These are phyloP conservation scores for Wickerhamomyces bovis DNA, from an alignment of 805 yeast genomes.

Conservation along the genomic window DNA sequence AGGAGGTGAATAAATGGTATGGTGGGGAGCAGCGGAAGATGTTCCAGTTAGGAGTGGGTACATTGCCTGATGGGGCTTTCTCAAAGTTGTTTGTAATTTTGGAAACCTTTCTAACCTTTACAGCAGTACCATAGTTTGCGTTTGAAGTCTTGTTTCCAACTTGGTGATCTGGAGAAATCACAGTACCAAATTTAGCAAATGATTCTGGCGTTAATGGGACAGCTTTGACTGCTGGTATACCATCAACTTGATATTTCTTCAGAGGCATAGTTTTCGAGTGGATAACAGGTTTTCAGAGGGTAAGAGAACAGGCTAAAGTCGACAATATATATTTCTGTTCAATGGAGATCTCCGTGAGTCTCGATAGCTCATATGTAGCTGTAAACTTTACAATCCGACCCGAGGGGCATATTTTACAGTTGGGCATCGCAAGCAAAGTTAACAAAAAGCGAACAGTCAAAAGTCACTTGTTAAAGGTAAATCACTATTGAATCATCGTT, in stretches of 20 bases:
- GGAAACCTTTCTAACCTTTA: constrained; percentile 67
- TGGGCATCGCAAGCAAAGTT: not conserved
- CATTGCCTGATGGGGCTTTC: constrained; percentile 38
- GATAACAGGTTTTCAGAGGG: not conserved
- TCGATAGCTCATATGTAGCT: not conserved
- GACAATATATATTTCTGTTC: not conserved
- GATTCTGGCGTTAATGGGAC: constrained; percentile 57
- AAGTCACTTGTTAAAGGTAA: not conserved
- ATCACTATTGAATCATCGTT: not conserved
- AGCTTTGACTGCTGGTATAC: constrained; percentile 28
- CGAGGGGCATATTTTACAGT: not conserved
- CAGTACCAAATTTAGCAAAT: constrained; percentile 67
- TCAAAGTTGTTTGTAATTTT: constrained; percentile 51
- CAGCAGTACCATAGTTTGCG: constrained; percentile 95
- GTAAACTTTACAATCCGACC: not conserved
- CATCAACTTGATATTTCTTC: constrained; percentile 29
- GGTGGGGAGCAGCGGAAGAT: constrained; percentile 80
- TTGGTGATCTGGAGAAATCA: constrained; percentile 75
- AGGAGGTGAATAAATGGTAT: constrained; percentile 35
- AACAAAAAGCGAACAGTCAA: not conserved
- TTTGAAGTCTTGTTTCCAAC: constrained; percentile 37
- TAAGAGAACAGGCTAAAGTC: not conserved
- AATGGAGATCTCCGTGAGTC: not conserved
- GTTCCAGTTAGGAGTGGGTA: constrained; percentile 69
- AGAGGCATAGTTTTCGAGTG: constrained; percentile 20